Conservation (phyloP, 2,329 filamentous ascomycete genomes). For the Sphaerulina populicola region DNA sequence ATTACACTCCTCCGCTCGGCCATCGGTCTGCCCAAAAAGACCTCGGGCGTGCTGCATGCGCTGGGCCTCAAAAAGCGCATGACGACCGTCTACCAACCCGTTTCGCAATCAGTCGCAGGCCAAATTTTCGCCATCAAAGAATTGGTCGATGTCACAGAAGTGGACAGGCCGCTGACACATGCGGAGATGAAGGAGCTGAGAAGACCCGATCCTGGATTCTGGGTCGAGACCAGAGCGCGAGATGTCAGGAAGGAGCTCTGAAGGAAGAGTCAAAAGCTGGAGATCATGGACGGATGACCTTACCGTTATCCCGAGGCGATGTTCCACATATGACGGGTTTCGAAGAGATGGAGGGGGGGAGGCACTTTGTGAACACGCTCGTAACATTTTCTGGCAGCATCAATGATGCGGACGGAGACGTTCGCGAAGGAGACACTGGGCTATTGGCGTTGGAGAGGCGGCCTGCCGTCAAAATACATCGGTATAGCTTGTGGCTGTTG, state of each 20-base stretch:
- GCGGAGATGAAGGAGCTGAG: constrained; percentile 62
- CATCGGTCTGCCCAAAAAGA: constrained; percentile 73
- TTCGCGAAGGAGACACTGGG: too few relatives aligned
- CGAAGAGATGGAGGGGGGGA: too few relatives aligned
- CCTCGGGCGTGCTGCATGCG: constrained; percentile 70
- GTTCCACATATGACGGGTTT: too few relatives aligned
- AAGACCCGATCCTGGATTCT: constrained; percentile 72
- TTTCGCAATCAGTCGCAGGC: constrained; percentile 70
- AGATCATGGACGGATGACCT: neutral
- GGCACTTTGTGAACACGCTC: too few relatives aligned
- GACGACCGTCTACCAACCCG: constrained; percentile 83
- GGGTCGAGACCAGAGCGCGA: constrained; percentile 53
- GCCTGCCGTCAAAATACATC: too few relatives aligned
- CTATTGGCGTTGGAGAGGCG: too few relatives aligned
- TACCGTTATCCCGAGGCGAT: neutral
- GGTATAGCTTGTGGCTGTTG: too few relatives aligned
- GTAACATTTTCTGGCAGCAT: too few relatives aligned
- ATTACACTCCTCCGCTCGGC: constrained; percentile 83
- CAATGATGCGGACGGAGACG: too few relatives aligned
- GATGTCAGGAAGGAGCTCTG: constrained; percentile 11
- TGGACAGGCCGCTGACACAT: constrained; percentile 55
- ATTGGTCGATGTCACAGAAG: constrained; percentile 73
- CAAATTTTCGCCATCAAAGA: constrained; percentile 94
- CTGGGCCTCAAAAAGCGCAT: constrained; percentile 78
- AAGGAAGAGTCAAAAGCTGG: neutral